These are phyloP conservation scores for Williopsis jadinii DNA, from an alignment of 1,139 yeast genomes.

Conservation along the genomic window DNA sequence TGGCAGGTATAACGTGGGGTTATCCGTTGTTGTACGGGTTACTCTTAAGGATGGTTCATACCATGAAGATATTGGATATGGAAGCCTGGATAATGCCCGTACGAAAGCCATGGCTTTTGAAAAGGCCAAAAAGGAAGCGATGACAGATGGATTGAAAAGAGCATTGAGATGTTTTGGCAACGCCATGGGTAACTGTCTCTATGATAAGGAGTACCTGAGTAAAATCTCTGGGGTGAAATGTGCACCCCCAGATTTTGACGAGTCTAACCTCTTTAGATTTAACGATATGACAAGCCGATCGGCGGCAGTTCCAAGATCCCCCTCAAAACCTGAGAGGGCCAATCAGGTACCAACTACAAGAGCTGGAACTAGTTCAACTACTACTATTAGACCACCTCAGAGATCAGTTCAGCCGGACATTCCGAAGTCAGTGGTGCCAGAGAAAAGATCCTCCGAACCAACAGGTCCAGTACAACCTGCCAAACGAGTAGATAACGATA, in stretches of 20 bases:
- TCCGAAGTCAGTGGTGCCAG: constrained; percentile 8
- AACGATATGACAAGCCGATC: constrained; percentile 27
- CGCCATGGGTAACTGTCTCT: constrained; percentile 72
- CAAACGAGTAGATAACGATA: constrained; percentile 20
- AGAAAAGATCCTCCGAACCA: constrained; percentile 7
- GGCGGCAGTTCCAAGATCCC: constrained; percentile 14
- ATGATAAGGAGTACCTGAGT: constrained; percentile 58
- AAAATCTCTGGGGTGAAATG: constrained; percentile 43
- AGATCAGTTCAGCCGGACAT: not conserved
- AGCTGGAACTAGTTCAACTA: not conserved
- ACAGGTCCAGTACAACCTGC: constrained; percentile 1
- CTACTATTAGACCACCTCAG: not conserved
- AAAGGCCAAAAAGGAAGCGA: constrained; percentile 75
- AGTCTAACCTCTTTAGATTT: constrained; percentile 34
- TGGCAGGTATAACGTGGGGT: constrained; percentile 50
- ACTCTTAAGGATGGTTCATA: constrained; percentile 68
- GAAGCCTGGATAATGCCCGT: constrained; percentile 66
- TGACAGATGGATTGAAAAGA: constrained; percentile 73
- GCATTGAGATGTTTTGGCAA: constrained; percentile 76
- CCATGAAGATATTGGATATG: constrained; percentile 80
- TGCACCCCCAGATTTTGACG: constrained; percentile 50
- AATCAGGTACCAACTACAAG: not conserved
- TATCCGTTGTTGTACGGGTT: constrained; percentile 65
- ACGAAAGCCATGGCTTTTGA: constrained; percentile 71
- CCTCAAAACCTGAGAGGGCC: constrained; percentile 2